phyloP scores from a whole-genome alignment of 192 early-diverging fungal species.

The Entomortierella chlamydospora region DNA sequence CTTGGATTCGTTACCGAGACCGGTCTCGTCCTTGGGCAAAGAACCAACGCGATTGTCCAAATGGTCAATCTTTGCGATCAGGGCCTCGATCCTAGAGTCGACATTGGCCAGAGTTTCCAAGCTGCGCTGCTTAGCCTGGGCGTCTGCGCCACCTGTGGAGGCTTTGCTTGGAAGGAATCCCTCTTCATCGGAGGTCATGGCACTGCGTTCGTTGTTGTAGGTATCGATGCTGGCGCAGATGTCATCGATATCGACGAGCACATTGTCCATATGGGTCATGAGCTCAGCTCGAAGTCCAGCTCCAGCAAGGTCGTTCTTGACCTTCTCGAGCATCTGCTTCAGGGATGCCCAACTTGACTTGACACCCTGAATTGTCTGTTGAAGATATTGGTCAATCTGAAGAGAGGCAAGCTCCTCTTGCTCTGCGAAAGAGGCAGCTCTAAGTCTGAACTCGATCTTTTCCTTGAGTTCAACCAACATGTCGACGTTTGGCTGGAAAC shows the following conservation, averaged over 20 bases:
- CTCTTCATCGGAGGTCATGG: conserved; percentile 51
- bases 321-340: conserved; percentile 64
- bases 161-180: conserved; percentile 32
- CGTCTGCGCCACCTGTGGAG: conserved; percentile 10
- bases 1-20: conserved; percentile 37
- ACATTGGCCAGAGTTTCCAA: conserved; percentile 57
- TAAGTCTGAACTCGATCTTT: conserved; percentile 40
- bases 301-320: conserved; percentile 61
- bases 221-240: conserved; percentile 40
- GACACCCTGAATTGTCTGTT: conserved; percentile 55
- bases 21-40: conserved; percentile 34
- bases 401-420: conserved; percentile 12
- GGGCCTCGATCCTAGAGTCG: conserved; percentile 62
- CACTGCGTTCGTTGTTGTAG: conserved; percentile 52
- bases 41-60: conserved; percentile 54
- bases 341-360: conserved; percentile 67
- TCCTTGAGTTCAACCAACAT: conserved; percentile 59
- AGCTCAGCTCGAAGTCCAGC: conserved; percentile 45
- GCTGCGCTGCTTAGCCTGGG: conserved; percentile 45
- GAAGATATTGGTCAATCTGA: conserved; percentile 40
- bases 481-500: conserved; percentile 58
- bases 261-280: conserved; percentile 42
- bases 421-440: conserved; percentile 13
- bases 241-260: conserved; percentile 40
- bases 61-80: conserved; percentile 62